A percentile compares a stretch with the other conserved stretches of the same genome.
Evolutionary conservation across 2,329 filamentous ascomycete species (phyloP).

Genomic region (Huntiella abstrusa): DNA sequence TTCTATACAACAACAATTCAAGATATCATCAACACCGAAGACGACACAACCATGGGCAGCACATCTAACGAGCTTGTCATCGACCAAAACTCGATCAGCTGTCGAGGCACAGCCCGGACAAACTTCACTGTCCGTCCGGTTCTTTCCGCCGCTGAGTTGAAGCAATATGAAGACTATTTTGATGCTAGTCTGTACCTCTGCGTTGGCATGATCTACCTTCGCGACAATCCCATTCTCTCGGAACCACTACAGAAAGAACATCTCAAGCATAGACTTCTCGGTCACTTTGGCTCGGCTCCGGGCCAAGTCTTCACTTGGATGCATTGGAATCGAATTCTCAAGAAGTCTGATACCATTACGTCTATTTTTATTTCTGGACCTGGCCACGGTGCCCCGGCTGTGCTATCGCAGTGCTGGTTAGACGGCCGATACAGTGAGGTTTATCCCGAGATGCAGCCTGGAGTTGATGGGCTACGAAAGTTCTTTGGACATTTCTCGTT

Average conservation of each 20-base stretch:
- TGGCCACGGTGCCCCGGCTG: constrained; percentile 58
- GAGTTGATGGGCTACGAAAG: constrained; percentile 47
- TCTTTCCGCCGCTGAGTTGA: constrained; percentile 36
- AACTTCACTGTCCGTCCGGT: no score
- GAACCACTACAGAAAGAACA: constrained; percentile 51
- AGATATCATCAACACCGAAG: no score
- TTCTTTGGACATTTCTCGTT: constrained; percentile 78
- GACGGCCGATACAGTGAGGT: constrained; percentile 63
- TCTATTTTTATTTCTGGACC: constrained; percentile 58
- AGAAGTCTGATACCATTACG: constrained; percentile 52
- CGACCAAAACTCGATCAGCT: no score
- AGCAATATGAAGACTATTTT: constrained; percentile 54
- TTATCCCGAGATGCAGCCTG: constrained; percentile 54
- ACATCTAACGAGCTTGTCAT: no score
- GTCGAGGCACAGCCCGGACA: no score
- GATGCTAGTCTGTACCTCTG: constrained; percentile 56
- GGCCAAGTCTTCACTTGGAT: constrained; percentile 68
- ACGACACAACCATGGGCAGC: no score
- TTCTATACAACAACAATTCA: no score
- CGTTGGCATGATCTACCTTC: constrained; percentile 64
- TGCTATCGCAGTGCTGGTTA: constrained; percentile 58
- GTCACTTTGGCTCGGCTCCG: constrained; percentile 65
- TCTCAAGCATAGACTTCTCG: constrained; percentile 54
- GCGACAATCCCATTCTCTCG: constrained; percentile 51
- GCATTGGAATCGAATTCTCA: constrained; percentile 67